These are phyloP conservation scores for Fraxinus paxiana DNA, from an alignment of 305 asterid genomes.

Conservation along the genomic window DNA sequence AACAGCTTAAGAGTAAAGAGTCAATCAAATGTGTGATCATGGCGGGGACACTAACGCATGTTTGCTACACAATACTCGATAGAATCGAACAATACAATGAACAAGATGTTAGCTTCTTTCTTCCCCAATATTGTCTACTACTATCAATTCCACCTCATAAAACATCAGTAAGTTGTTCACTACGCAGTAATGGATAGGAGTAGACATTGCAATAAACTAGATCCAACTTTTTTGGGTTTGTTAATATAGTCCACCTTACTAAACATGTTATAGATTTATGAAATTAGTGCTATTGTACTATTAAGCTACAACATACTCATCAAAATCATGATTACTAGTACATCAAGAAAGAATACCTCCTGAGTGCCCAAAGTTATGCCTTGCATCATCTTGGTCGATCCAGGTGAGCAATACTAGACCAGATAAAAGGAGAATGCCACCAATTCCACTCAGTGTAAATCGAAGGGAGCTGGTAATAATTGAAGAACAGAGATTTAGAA, in stretches of 20 bases:
- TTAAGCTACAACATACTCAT: neutral
- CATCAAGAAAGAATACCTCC: constrained; percentile 55
- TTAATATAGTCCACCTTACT: neutral
- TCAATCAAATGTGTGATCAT: neutral
- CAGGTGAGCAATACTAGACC: constrained; percentile 59
- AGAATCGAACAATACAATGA: neutral
- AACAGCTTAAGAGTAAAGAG: neutral
- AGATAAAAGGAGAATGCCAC: constrained; percentile 58
- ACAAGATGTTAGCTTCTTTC: neutral
- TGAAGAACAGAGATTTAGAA: constrained; percentile 17
- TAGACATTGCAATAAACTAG: neutral
- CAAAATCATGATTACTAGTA: neutral
- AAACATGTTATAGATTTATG: neutral
- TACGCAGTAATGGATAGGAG: neutral
- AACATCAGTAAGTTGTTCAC: neutral
- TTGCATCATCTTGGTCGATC: constrained; percentile 81
- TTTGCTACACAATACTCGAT: neutral
- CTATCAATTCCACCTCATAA: neutral
- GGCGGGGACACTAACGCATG: no score
- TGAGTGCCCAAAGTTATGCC: constrained; percentile 81
- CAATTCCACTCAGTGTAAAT: constrained; percentile 57
- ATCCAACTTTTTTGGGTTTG: neutral
- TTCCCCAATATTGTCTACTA: neutral
- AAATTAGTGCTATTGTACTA: neutral
- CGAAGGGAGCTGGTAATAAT: constrained; percentile 51